phyloP scores from a whole-genome alignment of 2,329 filamentous ascomycete genomes.

The Stagonosporopsis chrysanthemi region DNA sequence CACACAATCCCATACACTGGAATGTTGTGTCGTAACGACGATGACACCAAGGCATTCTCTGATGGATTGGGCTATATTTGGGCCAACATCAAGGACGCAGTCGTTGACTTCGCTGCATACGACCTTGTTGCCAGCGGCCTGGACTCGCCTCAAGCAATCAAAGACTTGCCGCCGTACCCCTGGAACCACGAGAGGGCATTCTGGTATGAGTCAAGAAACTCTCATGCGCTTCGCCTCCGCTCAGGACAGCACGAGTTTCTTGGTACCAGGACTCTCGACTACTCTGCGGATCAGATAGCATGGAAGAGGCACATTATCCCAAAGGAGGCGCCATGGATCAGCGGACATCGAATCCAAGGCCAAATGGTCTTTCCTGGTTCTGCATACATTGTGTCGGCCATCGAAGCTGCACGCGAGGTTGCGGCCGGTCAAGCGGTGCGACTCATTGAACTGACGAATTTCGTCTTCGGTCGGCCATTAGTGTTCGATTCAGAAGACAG shows the following conservation, averaged over 20 bases:
- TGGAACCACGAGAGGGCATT: conserved; percentile 39
- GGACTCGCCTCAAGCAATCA: background rate
- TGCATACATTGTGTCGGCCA: conserved; percentile 54
- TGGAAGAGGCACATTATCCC: conserved; percentile 26
- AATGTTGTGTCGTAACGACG: conserved; percentile 27
- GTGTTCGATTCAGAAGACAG: conserved; percentile 18
- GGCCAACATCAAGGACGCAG: background rate
- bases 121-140: background rate
- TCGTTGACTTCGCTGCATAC: conserved; percentile 1
- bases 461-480: conserved; percentile 24
- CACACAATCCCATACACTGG: conserved; percentile 27
- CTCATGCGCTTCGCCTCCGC: conserved; percentile 12
- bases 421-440: conserved; percentile 1
- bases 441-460: conserved; percentile 23
- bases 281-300: background rate
- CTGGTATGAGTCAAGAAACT: conserved; percentile 31
- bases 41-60: conserved; percentile 33
- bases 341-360: conserved; percentile 27
- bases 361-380: conserved; percentile 56
- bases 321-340: conserved; percentile 26
- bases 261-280: conserved; percentile 3
- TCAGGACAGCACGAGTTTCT: conserved; percentile 24
- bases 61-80: conserved; percentile 18
- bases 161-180: conserved; percentile 33
- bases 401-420: conserved; percentile 26